A percentile compares a stretch with the other conserved stretches of the same genome.
Conservation (phyloP, 139 green algal species). For the Gonium pectorale region DNA sequence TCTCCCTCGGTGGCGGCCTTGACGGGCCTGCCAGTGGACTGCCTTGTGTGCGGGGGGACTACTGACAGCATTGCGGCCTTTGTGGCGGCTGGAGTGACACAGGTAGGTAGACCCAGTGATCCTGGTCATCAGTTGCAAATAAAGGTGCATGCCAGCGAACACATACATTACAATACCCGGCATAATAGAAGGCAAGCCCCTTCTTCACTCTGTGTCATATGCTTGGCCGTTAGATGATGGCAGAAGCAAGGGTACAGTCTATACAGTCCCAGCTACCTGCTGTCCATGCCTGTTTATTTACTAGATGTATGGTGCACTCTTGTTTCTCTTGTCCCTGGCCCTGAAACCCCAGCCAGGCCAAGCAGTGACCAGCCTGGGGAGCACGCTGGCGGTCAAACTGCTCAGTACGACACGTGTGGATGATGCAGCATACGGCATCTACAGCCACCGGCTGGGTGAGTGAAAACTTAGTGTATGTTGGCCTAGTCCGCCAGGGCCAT, state of each 20-base stretch:
- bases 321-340: too few relatives aligned
- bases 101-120: conserved; percentile 13
- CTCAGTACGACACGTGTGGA: conserved; percentile 86
- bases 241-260: too few relatives aligned
- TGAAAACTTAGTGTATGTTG: too few relatives aligned
- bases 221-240: too few relatives aligned
- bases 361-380: conserved; percentile 91
- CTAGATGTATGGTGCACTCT: too few relatives aligned
- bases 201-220: too few relatives aligned
- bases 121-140: conserved; percentile 25
- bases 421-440: conserved; percentile 90
- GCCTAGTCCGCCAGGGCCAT: too few relatives aligned
- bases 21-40: conserved; percentile 62
- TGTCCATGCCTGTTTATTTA: too few relatives aligned
- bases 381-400: conserved; percentile 95
- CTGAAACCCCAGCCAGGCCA: conserved; percentile 64
- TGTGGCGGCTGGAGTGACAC: conserved; percentile 80
- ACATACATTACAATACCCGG: too few relatives aligned
- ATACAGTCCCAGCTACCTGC: too few relatives aligned
- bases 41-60: conserved; percentile 76
- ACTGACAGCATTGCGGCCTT: conserved; percentile 96
- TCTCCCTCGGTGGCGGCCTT: conserved; percentile 44
- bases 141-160: too few relatives aligned
- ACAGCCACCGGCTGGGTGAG: conserved; percentile 90
- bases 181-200: too few relatives aligned